Percentiles rank a stretch among this genome's conserved stretches.
Evolutionary conservation across 2,329 filamentous ascomycete genomes (phyloP).

Genomic region (Shiraia sp.): DNA sequence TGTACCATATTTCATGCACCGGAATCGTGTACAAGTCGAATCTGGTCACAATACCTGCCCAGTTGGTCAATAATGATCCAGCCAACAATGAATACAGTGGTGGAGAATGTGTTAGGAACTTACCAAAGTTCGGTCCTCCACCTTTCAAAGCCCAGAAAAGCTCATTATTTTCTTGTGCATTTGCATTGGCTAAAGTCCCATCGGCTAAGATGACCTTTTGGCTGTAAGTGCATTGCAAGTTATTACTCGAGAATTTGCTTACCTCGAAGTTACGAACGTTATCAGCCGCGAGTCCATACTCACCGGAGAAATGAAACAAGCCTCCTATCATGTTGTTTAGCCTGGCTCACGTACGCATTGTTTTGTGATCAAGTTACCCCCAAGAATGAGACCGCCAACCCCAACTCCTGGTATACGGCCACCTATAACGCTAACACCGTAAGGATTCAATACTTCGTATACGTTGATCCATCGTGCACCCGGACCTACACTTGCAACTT

Average conservation of each 20-base stretch:
- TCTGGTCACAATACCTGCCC: not conserved
- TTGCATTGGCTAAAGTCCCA: slow-evolving; percentile 34
- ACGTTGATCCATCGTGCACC: not conserved
- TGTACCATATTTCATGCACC: slow-evolving; percentile 20
- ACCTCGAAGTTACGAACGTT: slow-evolving; percentile 33
- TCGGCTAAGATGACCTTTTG: not conserved
- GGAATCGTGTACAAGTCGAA: slow-evolving; percentile 3
- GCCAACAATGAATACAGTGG: too few relatives aligned
- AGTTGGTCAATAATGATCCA: too few relatives aligned
- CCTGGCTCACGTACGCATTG: too few relatives aligned
- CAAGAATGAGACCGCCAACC: slow-evolving; percentile 26
- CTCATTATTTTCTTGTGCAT: slow-evolving; percentile 20
- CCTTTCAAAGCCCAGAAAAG: slow-evolving; percentile 33
- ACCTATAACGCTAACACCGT: slow-evolving; percentile 9
- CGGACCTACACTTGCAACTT: not conserved
- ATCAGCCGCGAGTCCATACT: slow-evolving; percentile 19
- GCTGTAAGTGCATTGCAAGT: too few relatives aligned
- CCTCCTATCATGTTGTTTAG: slow-evolving; percentile 1
- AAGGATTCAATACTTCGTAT: not conserved
- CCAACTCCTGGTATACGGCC: slow-evolving; percentile 12
- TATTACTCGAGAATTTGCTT: too few relatives aligned
- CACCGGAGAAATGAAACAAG: slow-evolving; percentile 14
- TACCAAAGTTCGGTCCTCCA: slow-evolving; percentile 44
- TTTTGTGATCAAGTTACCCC: slow-evolving; percentile 8
- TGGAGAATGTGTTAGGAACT: too few relatives aligned